Conservation (phyloP, 495 filamentous ascomycete species). For the Aspergillus incahuasiensis region DNA sequence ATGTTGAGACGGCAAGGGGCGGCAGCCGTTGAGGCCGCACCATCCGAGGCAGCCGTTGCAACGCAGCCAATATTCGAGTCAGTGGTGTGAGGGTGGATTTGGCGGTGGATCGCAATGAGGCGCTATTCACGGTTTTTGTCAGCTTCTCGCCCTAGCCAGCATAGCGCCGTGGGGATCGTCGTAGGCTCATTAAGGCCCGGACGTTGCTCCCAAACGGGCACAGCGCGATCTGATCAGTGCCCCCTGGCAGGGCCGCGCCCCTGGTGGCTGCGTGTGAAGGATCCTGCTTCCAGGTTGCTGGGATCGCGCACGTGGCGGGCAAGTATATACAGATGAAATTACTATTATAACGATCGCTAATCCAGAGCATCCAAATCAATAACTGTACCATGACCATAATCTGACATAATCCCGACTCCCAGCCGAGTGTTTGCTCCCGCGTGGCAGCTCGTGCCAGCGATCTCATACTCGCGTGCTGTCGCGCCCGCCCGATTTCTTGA, state of each 20-base stretch:
- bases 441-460: not conserved
- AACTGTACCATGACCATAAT: not conserved
- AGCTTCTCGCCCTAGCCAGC: not conserved
- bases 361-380: not conserved
- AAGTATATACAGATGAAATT: not conserved
- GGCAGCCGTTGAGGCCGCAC: not conserved
- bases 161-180: not conserved
- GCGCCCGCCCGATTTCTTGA: constrained; percentile 19
- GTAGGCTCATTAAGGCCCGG: not conserved
- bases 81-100: not conserved
- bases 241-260: no score
- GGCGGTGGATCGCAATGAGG: not conserved
- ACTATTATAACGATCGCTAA: not conserved
- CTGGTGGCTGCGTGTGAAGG: not conserved
- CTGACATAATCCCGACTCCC: not conserved
- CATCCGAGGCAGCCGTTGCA: not conserved
- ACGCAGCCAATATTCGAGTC: not conserved
- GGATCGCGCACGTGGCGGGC: not conserved
- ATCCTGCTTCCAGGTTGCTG: not conserved
- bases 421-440: no score
- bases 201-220: not conserved
- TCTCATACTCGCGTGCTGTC: not conserved
- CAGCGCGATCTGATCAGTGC: not conserved
- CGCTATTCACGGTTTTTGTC: not conserved
- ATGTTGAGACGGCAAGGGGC: not conserved